Percentiles rank a stretch among this genome's conserved stretches.
Evolutionary conservation across 768 basidiomycete species (phyloP).

Genomic region (Brasilioporus rufonigricans): DNA sequence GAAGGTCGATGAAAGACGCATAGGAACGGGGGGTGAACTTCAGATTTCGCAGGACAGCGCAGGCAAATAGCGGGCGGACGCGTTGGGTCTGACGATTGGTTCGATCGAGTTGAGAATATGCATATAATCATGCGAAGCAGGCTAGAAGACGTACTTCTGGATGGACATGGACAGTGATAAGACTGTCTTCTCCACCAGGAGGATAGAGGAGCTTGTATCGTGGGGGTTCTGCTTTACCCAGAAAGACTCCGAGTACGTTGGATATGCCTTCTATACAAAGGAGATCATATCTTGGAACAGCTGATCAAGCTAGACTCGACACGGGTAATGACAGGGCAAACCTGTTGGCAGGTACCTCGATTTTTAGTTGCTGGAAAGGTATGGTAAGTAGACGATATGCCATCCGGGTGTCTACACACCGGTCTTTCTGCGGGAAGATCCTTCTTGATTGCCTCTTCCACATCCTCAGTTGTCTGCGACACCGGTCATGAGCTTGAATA

Average conservation of each 20-base stretch:
- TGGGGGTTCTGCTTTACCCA: constrained; percentile 65
- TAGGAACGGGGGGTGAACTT: constrained; percentile 88
- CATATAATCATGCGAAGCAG: background rate
- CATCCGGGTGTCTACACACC: constrained; percentile 40
- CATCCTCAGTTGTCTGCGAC: constrained; percentile 81
- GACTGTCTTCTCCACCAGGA: constrained; percentile 57
- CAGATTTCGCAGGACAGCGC: constrained; percentile 86
- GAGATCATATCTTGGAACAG: constrained; percentile 79
- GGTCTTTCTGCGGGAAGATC: constrained; percentile 84
- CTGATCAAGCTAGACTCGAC: constrained; percentile 4
- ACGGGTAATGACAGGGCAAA: constrained; percentile 21
- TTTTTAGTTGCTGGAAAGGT: constrained; percentile 83
- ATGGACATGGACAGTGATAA: constrained; percentile 66
- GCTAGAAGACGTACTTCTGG: constrained; percentile 58
- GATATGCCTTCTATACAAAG: constrained; percentile 97
- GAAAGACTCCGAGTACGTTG: constrained; percentile 79
- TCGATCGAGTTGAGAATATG: background rate
- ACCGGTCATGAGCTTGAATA: background rate
- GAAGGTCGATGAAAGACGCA: constrained; percentile 97
- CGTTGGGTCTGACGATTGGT: constrained; percentile 56
- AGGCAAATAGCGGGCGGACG: constrained; percentile 89
- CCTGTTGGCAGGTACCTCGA: constrained; percentile 99
- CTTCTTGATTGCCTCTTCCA: constrained; percentile 77
- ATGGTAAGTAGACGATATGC: constrained; percentile 3
- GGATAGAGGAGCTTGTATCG: constrained; percentile 74